These are phyloP conservation scores for Poa pratensis DNA, from an alignment of 176 grass and related monocot species.

Conservation along the genomic window DNA sequence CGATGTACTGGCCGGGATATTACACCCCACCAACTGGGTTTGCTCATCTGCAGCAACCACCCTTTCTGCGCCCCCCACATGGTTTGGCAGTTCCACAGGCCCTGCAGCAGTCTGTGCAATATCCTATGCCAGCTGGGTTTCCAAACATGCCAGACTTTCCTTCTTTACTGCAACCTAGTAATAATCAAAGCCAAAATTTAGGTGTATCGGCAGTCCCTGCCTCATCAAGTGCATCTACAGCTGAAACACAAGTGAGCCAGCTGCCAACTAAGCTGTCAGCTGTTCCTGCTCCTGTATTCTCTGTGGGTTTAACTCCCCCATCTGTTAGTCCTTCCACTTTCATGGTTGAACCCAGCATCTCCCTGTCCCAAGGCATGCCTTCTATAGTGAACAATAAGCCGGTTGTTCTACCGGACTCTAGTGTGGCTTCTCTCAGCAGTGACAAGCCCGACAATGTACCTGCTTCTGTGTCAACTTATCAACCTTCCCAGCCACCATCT, in stretches of 20 bases:
- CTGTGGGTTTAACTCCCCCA: slow-evolving; percentile 52
- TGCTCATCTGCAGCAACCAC: slow-evolving; percentile 65
- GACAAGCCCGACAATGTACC: slow-evolving; percentile 48
- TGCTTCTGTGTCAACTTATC: slow-evolving; percentile 43
- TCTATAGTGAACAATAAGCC: slow-evolving; percentile 49
- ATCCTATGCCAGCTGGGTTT: slow-evolving; percentile 65
- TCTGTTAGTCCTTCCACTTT: slow-evolving; percentile 41
- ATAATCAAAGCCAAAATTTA: slow-evolving; percentile 47
- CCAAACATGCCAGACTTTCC: slow-evolving; percentile 76
- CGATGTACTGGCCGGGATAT: slow-evolving; percentile 84
- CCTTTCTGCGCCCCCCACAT: slow-evolving; percentile 62
- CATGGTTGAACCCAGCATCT: slow-evolving; percentile 35
- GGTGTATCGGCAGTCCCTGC: slow-evolving; percentile 44
- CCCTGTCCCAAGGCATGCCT: slow-evolving; percentile 42
- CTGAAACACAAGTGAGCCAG: slow-evolving; percentile 60
- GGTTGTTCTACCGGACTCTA: slow-evolving; percentile 37
- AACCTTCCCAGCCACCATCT: slow-evolving; percentile 47
- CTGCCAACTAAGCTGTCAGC: slow-evolving; percentile 54
- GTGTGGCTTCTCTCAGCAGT: slow-evolving; percentile 43
- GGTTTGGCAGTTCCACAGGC: slow-evolving; percentile 56
- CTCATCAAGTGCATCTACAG: slow-evolving; percentile 49
- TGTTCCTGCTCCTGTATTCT: slow-evolving; percentile 42
- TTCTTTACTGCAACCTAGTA: slow-evolving; percentile 65
- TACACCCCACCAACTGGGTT: slow-evolving; percentile 60
- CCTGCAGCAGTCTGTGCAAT: slow-evolving; percentile 58